phyloP scores from a whole-genome alignment of 78 protist genomes.

The Dictyostelium capitatum region DNA sequence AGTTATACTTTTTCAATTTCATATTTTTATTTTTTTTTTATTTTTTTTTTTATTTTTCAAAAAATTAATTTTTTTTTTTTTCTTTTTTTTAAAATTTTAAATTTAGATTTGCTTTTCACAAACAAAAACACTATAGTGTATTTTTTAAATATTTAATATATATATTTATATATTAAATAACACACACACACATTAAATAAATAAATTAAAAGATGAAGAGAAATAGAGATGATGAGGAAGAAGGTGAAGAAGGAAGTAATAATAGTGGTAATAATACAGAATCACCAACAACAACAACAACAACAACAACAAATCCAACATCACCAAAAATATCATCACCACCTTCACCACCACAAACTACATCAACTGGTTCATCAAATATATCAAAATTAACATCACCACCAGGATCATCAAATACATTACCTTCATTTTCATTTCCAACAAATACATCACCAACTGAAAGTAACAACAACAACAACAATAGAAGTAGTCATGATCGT shows the following conservation, averaged over 20 bases:
- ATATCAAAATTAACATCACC: slow-evolving; percentile 12
- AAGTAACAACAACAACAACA: neutral
- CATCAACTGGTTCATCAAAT: neutral
- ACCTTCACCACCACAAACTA: neutral
- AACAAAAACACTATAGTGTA: too few species aligned
- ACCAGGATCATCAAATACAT: neutral
- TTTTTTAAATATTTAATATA: too few species aligned
- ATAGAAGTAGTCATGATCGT: slow-evolving; percentile 30
- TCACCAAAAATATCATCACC: neutral
- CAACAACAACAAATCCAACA: neutral
- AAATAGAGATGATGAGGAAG: slow-evolving; percentile 9
- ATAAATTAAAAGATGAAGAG: slow-evolving; percentile 14
- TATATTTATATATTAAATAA: too few species aligned
- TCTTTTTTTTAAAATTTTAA: too few species aligned
- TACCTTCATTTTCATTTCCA: slow-evolving; percentile 4
- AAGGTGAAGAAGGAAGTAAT: too few species aligned
- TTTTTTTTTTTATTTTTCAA: neutral
- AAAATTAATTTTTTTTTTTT: too few species aligned
- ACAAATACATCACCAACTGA: slow-evolving; percentile 2
- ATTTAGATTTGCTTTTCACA: too few species aligned
- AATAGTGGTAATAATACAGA: neutral
- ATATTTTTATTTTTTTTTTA: neutral
- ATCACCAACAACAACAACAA: slow-evolving; percentile 13
- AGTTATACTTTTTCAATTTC: too few species aligned
- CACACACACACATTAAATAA: neutral